Base-by-base conservation (phyloP, 371 early-diverging fungal genomes). In the Mortierella sp. region DNA sequence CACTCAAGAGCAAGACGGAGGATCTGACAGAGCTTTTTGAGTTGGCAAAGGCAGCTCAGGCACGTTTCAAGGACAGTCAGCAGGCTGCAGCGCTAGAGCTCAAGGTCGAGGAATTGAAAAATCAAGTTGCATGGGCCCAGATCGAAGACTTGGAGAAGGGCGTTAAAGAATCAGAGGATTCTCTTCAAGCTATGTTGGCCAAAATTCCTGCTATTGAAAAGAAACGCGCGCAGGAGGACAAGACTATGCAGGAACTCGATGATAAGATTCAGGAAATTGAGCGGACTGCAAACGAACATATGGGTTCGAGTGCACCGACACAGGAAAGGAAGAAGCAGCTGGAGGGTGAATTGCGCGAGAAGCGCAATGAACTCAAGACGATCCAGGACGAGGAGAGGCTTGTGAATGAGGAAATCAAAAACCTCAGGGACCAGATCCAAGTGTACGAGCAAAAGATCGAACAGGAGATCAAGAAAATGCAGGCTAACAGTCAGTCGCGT, bases 91-190 rank as follows among this genome's bases (percentile, higher is more conserved):
- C 89, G 31, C 67, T 93, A 9, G 89, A 92, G 30, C 54, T 83
- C 27, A 66, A 80, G 30, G 80, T 94, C 30, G 85, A 88, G 5
- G 67, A 60, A 0, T 65, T 91, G 30, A 88, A 90, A 64, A 84
- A 90, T 34, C 86, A 93, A 78, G 65, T 91, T 60, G 92, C 90
- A 0, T 95, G 95, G 95, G 85, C 92, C 14, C 85, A 89, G 50
- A 87, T 92, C 23, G 87, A 86, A 56, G 92, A 89, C 37, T 71
- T 82, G 42, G 90, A 90, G 54, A 60, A 71, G 39, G 61, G 44
- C 6, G 66, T 80, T 5, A 58, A 51, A 4, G 67, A 83, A 32
- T 68, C 71, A 17, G 79, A 84, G 43, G 28, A 71, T 58, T 75
- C 21, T 64, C 64, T 30, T 28, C 59, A 21, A 28, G 60, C 1